Base-by-base conservation (phyloP, 2,329 filamentous ascomycete genomes). In the Ceratocystis smalleyi region DNA sequence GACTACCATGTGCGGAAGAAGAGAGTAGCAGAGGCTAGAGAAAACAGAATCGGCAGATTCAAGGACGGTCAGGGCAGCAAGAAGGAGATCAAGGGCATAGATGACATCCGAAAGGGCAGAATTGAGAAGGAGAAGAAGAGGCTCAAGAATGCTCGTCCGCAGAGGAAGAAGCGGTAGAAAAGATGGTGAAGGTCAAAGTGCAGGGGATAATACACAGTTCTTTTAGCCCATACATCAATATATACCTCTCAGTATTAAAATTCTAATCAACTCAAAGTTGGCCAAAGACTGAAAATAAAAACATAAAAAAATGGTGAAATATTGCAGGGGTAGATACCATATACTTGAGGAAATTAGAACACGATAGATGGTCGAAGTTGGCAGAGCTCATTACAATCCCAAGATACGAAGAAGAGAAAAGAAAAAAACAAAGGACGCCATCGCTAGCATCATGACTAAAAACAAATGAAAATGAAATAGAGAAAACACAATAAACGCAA, bases 1-100 rank as follows among this genome's bases (percentile, higher is more conserved):
- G 92, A 99, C 75, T 99, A 89, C 75, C 80, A 95, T 68, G 84
- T 85, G 72, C 86, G 88, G 77, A 96, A 94, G 85, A 91, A 91
- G 85, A 85, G 89, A 72, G 86, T 94, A 19, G 84, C 85, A 17
- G 91, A 91, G 72, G 91, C 92, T 57, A 88, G 87, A 75, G 89
- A 96, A 78, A 91, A 91, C 77, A 80, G 88, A 22, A 75, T 90
- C 35, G 89, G 88, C 61, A 81, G 83, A 68, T 92, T 86, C 77
- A 83, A 78, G 72, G 87, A 90, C 69, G 85, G 86, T 40, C 81
- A 79, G 69, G 87, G 87, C 64, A 91, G 86, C 78, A 87, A 76
- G 73, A 77, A 79, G 72, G 92, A 96, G 78, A 77, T 97, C 71
- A 90, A 87, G 78, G 87, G 82, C 65, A 83, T 84, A 65, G 85